Conservation (phyloP, 1,284 basidiomycete species). For the Cryptococcus sp. region DNA sequence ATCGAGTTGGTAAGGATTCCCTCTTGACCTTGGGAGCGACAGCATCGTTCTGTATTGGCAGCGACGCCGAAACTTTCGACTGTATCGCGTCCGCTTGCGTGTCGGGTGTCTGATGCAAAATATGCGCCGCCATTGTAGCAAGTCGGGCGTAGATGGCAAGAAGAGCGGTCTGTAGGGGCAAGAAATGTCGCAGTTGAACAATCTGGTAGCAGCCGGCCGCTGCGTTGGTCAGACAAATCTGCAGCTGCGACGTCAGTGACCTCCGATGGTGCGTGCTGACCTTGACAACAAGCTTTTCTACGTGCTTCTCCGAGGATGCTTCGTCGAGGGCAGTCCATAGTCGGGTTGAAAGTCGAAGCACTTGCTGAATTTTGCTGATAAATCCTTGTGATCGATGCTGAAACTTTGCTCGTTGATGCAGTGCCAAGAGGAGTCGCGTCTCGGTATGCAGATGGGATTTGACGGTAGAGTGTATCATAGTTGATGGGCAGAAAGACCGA, state of each 20-base stretch:
- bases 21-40: slow-evolving; percentile 22
- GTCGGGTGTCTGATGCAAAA: too few species aligned
- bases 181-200: slow-evolving; percentile 27
- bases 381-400: slow-evolving; percentile 31
- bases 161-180: slow-evolving; percentile 34
- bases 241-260: slow-evolving; percentile 12
- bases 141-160: slow-evolving; percentile 31
- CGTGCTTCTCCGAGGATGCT: too few species aligned
- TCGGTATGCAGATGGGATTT: slow-evolving; percentile 18
- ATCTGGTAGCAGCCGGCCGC: slow-evolving; percentile 8
- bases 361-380: slow-evolving; percentile 9
- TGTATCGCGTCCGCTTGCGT: too few species aligned
- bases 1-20: slow-evolving; percentile 23
- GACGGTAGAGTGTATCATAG: slow-evolving; percentile 12
- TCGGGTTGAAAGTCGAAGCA: slow-evolving; percentile 10
- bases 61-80: slow-evolving; percentile 1
- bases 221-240: too few species aligned
- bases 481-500: not conserved
- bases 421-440: slow-evolving; percentile 10
- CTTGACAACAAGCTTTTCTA: not conserved
- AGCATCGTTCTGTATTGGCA: slow-evolving; percentile 34
- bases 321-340: not conserved
- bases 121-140: not conserved
- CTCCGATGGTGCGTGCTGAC: not conserved
- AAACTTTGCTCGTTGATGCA: slow-evolving; percentile 13